A percentile compares a stretch with the other conserved stretches of the same genome.
These are phyloP conservation scores for Solanum pennellii DNA, from an alignment of 257 asterid genomes.

Conservation along the genomic window DNA sequence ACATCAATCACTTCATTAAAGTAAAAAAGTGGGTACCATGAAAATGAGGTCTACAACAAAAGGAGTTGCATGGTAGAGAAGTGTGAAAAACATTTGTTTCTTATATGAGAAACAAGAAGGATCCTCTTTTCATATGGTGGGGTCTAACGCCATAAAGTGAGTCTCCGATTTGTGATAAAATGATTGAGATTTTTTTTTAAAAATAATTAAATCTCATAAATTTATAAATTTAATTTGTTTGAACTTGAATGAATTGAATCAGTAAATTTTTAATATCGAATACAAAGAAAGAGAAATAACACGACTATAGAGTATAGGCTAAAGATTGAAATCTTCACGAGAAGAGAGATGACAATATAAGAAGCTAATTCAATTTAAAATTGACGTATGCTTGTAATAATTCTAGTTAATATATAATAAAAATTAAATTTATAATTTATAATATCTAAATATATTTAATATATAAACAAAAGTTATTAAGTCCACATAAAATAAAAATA, in stretches of 20 bases:
- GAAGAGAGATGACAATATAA: too few relatives aligned
- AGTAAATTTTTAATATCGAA: too few relatives aligned
- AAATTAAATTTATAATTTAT: too few relatives aligned
- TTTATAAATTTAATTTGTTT: too few relatives aligned
- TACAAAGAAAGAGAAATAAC: too few relatives aligned
- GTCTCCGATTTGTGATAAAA: neutral
- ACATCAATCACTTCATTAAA: neutral
- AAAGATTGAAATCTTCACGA: too few relatives aligned
- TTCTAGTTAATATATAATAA: too few relatives aligned
- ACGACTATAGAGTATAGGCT: too few relatives aligned
- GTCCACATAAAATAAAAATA: rapidly evolving
- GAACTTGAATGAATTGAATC: too few relatives aligned
- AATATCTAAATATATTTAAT: too few relatives aligned
- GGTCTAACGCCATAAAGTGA: neutral
- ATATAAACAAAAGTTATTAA: too few relatives aligned
- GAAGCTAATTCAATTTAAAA: neutral
- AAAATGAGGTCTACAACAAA: neutral
- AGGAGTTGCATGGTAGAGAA: neutral
- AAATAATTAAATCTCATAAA: neutral
- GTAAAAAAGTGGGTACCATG: neutral
- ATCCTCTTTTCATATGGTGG: neutral
- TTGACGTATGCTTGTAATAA: too few relatives aligned
- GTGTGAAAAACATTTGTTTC: neutral
- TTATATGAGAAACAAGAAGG: neutral
- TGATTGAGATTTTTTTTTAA: neutral